Base-by-base conservation (phyloP, 768 basidiomycete species). In the Leucosporidium yakuticum region DNA sequence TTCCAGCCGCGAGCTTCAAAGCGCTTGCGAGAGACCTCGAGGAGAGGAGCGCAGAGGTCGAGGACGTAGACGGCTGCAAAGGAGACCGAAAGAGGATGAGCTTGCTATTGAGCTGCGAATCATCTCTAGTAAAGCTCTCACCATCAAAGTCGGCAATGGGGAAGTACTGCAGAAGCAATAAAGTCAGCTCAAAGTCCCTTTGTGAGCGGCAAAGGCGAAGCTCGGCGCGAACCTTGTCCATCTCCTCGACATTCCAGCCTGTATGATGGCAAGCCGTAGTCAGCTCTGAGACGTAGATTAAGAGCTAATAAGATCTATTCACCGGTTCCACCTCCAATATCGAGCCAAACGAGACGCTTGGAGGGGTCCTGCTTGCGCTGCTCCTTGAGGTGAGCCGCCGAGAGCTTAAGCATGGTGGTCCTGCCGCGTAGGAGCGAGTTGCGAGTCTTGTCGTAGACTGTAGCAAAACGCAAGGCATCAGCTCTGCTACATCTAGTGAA, bases 301-400 rank as follows among this genome's bases (percentile, higher is more conserved):
- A 4, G 4, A 60, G 34, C 31, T n/a, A 4, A 34, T 5, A 6
- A n/a, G n/a, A n/a, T 14, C 2, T 11, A 54, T 75, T 62, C 53
- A 83, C 74, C 75, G 19, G 88, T 89, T 32, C 88, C 88, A 39
- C 88, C 88, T 21, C 88, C 87, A 64, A 90, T 85, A 75, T 90
- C 88, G 23, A 90, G 82, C 88, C 88, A 90, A 20, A 90, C 82
- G 23, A 88, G 82, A 20, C 81, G 81, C 74, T 83, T 82, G 0
- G 79, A 77, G 0, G 82, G 80, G 9, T 80, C 71, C 31, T 74
- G 75, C 47, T 76, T 77, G 56, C 60, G 62, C 68, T 87, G 80
- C 4, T 82, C 78, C 39, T 80, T 80, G 12, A 89, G 78, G 71
- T 89, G 87, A 44, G 83, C 82, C 0, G 86, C 85, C 5, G 84